Conservation (phyloP, 768 basidiomycete species). For the Ephemerocybe angulata region DNA sequence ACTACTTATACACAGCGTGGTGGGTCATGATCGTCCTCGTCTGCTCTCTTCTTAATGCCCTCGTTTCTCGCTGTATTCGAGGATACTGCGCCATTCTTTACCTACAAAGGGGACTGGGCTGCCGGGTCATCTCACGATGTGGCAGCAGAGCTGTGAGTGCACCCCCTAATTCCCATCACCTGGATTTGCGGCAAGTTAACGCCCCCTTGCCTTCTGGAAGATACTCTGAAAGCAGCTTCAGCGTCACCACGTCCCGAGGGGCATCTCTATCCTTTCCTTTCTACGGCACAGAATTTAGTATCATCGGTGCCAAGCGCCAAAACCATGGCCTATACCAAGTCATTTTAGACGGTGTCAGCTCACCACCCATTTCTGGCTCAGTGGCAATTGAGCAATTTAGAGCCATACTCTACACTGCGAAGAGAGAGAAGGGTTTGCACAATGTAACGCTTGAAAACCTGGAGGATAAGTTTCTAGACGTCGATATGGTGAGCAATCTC, state of each 20-base stretch:
- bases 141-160: constrained; percentile 1
- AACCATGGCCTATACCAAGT: constrained; percentile 35
- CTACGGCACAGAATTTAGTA: constrained; percentile 34
- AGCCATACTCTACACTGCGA: constrained; percentile 5
- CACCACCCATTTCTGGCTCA: constrained; percentile 10
- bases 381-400: not conserved
- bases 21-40: no score
- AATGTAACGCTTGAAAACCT: constrained; percentile 19
- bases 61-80: constrained; percentile 4
- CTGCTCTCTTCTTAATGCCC: no score
- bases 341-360: constrained; percentile 18
- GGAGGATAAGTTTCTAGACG: constrained; percentile 27
- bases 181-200: not conserved
- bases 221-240: constrained; percentile 17
- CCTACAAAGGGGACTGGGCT: constrained; percentile 1
- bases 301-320: constrained; percentile 37
- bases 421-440: constrained; percentile 11
- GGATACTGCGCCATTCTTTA: constrained; percentile 5
- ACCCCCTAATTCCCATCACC: not conserved
- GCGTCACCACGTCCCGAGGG: constrained; percentile 26
- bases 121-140: constrained; percentile 2
- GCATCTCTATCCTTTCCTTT: constrained; percentile 30
- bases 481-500: constrained; percentile 39
- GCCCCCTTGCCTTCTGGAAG: constrained; percentile 4
- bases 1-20: no score